phyloP scores from a whole-genome alignment of 257 asterid species.

The Nicotiana undulata region DNA sequence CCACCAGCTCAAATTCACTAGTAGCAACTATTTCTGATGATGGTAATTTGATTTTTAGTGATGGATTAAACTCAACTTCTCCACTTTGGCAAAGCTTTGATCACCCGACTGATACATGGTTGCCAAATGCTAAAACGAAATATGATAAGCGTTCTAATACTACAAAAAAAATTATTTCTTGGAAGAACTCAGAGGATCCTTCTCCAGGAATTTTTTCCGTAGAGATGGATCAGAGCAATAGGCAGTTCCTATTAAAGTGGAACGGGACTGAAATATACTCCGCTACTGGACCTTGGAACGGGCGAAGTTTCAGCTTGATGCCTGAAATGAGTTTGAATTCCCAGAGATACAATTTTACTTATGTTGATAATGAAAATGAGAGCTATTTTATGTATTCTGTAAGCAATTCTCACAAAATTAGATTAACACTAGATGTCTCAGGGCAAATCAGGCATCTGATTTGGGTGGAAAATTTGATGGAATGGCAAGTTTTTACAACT shows the following conservation, averaged over 20 bases:
- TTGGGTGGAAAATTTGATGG: slow-evolving; percentile 14
- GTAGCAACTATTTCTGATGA: slow-evolving; percentile 12
- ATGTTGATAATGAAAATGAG: slow-evolving; percentile 23
- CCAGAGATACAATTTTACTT: slow-evolving; percentile 28
- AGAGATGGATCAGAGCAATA: slow-evolving; percentile 3
- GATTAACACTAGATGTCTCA: slow-evolving; percentile 35
- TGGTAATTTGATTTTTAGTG: slow-evolving; percentile 13
- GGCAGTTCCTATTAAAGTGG: slow-evolving; percentile 7
- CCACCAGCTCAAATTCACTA: not conserved
- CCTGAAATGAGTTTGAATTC: slow-evolving; percentile 45
- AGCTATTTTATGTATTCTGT: slow-evolving; percentile 43
- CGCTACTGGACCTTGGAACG: slow-evolving; percentile 14
- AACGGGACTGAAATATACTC: slow-evolving; percentile 9
- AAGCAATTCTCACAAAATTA: slow-evolving; percentile 21
- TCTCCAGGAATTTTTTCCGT: slow-evolving; percentile 13
- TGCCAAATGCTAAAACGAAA: slow-evolving; percentile 3
- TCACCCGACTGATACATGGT: slow-evolving; percentile 8
- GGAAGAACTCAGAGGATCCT: slow-evolving; percentile 17
- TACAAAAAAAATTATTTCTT: slow-evolving; percentile 3
- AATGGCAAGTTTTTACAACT: slow-evolving; percentile 42
- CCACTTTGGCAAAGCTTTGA: slow-evolving; percentile 15
- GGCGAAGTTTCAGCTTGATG: not conserved
- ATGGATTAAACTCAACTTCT: not conserved
- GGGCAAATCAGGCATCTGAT: slow-evolving; percentile 38
- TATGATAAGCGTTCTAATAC: not conserved